These are phyloP conservation scores for Pyracantha coccinea DNA, from an alignment of 331 rosid genomes.

Conservation along the genomic window DNA sequence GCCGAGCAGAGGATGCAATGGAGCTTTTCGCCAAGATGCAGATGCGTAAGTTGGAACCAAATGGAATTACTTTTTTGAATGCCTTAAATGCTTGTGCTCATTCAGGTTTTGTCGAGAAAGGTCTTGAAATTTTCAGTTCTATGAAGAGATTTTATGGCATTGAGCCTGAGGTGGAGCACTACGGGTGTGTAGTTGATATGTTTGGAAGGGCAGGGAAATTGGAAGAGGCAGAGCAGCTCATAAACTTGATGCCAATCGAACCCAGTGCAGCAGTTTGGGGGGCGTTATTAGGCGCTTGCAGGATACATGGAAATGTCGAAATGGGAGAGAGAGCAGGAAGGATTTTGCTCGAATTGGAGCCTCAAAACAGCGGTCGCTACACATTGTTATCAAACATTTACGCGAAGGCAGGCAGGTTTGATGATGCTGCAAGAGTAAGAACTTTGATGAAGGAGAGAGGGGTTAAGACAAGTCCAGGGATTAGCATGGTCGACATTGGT, in stretches of 20 bases:
- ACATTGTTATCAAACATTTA: constrained; percentile 44
- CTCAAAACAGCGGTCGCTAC: constrained; percentile 48
- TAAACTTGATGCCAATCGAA: constrained; percentile 35
- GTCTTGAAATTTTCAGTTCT: constrained; percentile 22
- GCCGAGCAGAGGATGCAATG: constrained; percentile 47
- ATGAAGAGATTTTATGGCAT: constrained; percentile 36
- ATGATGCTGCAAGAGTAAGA: constrained; percentile 35
- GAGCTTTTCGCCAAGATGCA: constrained; percentile 41
- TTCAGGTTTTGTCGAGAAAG: constrained; percentile 39
- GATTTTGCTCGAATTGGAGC: constrained; percentile 44
- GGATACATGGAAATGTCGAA: constrained; percentile 38
- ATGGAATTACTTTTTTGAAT: constrained; percentile 30
- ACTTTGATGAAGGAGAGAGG: constrained; percentile 52
- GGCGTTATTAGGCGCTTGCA: constrained; percentile 54
- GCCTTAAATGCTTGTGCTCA: constrained; percentile 57
- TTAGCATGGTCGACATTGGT: constrained; percentile 36
- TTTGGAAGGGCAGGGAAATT: constrained; percentile 48
- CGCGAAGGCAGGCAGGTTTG: constrained; percentile 46
- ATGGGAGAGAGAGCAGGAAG: constrained; percentile 43
- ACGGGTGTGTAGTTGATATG: constrained; percentile 47
- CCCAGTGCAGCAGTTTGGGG: constrained; percentile 56
- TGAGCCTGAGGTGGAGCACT: constrained; percentile 52
- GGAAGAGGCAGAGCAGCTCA: constrained; percentile 43
- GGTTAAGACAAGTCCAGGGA: constrained; percentile 45
- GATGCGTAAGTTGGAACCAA: constrained; percentile 30